Evolutionary conservation across 208 protist genomes (phyloP).

Genomic region (Crithidia bombi): DNA sequence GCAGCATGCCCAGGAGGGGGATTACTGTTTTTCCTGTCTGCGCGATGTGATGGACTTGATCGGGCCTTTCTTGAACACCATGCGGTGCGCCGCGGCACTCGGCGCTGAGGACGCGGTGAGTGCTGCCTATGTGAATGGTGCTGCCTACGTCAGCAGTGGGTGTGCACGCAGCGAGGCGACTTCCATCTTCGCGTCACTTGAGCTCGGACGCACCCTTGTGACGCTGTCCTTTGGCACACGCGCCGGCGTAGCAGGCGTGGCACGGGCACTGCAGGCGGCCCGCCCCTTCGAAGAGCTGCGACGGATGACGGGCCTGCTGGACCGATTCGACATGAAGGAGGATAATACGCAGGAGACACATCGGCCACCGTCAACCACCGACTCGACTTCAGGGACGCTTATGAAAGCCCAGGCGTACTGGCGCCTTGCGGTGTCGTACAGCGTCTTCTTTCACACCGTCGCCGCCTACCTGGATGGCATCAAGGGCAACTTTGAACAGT

Average conservation of each 20-base stretch:
- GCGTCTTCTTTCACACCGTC: conserved; percentile 48
- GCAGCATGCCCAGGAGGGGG: no score
- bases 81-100: conserved; percentile 27
- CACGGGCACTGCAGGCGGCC: neutral
- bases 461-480: conserved; percentile 28
- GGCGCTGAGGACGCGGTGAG: conserved; percentile 22
- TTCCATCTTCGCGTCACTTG: conserved; percentile 28
- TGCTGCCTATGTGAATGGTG: conserved; percentile 1
- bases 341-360: conserved; percentile 10
- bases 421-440: conserved; percentile 33
- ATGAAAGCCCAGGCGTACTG: conserved; percentile 23
- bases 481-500: conserved; percentile 18
- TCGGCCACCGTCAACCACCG: neutral
- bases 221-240: conserved; percentile 18
- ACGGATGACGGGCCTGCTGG: conserved; percentile 18
- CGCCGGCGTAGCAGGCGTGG: conserved; percentile 15
- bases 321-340: conserved; percentile 16
- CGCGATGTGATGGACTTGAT: conserved; percentile 16
- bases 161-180: neutral
- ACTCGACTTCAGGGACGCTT: neutral
- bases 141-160: neutral
- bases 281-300: conserved; percentile 10
- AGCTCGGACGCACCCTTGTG: conserved; percentile 32
- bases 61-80: conserved; percentile 26
- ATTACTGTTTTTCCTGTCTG: conserved; percentile 23